Evolutionary conservation across 768 basidiomycete genomes (phyloP).

Genomic region (Trametes cinnabarina): DNA sequence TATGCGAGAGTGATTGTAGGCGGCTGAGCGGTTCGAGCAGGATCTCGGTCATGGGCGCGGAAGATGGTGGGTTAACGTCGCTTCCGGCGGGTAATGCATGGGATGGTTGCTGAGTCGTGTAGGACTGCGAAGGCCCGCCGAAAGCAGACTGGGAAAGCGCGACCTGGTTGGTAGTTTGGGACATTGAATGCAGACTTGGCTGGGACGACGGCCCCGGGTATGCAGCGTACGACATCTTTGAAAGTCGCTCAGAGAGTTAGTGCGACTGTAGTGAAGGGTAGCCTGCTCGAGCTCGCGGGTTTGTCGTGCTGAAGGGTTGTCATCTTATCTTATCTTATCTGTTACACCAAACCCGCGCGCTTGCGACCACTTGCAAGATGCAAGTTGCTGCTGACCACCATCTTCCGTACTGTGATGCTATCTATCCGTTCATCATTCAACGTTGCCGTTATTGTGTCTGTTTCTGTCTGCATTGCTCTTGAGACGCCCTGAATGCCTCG

Average conservation of each 20-base stretch:
- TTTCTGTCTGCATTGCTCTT: no score
- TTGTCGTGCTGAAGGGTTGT: no score
- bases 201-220: conserved; percentile 13
- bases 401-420: no score
- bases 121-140: neutral
- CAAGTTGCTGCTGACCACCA: no score
- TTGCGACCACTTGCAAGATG: no score
- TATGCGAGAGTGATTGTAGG: conserved; percentile 61
- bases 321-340: neutral
- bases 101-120: neutral
- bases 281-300: no score
- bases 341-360: no score
- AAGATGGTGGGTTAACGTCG: neutral
- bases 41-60: conserved; percentile 55
- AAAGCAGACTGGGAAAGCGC: conserved; percentile 3
- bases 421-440: no score
- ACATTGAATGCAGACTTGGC: neutral
- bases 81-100: neutral
- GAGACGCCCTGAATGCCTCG: no score
- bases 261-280: no score
- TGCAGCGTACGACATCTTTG: neutral
- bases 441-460: no score
- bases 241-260: no score
- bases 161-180: conserved; percentile 4
- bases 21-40: conserved; percentile 62